A percentile compares a stretch with the other conserved stretches of the same genome.
Conservation (phyloP, 2,329 filamentous ascomycete genomes). For the Cordyceps cicadae region DNA sequence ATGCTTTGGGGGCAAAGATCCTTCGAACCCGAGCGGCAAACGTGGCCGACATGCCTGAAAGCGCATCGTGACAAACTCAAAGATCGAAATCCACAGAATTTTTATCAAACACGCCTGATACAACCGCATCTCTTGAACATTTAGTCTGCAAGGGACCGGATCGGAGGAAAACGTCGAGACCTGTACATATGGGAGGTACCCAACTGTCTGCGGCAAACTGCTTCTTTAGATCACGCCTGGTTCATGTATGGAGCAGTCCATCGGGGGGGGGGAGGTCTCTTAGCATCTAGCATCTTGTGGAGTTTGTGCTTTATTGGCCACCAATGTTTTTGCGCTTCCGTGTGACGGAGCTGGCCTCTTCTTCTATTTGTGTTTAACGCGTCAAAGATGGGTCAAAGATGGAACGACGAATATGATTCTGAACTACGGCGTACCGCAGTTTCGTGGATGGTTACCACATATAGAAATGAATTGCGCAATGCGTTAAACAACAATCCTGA, state of each 20-base stretch:
- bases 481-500: not conserved
- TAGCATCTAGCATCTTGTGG: constrained; percentile 11
- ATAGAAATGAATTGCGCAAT: constrained; percentile 2
- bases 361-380: not conserved
- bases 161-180: not conserved
- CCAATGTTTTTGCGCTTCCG: not conserved
- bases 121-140: constrained; percentile 1
- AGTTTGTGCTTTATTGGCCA: not conserved
- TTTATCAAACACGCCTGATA: constrained; percentile 7
- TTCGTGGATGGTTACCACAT: constrained; percentile 1
- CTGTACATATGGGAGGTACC: not conserved
- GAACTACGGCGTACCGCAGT: constrained; percentile 2
- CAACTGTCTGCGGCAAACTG: not conserved
- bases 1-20: constrained; percentile 55
- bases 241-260: not conserved
- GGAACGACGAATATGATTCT: not conserved
- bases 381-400: not conserved
- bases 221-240: not conserved
- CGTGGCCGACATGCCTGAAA: constrained; percentile 38
- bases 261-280: not conserved
- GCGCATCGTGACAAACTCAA: not conserved
- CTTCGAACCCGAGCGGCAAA: constrained; percentile 42
- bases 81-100: constrained; percentile 8
- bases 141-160: not conserved
- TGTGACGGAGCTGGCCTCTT: not conserved